These are phyloP conservation scores for Stephania yunnanensis DNA, from an alignment of 164 flowering plant species.

Conservation along the genomic window DNA sequence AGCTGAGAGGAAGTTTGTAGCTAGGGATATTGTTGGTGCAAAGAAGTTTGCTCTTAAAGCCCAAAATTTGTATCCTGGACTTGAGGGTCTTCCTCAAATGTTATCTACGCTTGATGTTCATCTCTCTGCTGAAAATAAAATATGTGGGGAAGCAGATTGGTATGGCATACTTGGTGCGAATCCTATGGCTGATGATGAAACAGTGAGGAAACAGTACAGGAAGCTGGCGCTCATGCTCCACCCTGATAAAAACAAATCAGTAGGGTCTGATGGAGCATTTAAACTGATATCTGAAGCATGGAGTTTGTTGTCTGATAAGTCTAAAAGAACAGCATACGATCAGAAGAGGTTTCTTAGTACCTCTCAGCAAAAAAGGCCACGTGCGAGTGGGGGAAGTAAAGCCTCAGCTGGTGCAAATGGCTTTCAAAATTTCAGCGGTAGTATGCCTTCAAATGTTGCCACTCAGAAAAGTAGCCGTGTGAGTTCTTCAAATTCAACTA, in stretches of 20 bases:
- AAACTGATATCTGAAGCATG: conserved; percentile 81
- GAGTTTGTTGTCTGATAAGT: conserved; percentile 76
- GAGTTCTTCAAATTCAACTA: conserved; percentile 17
- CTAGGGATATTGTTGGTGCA: conserved; percentile 54
- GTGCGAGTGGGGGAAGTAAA: conserved; percentile 27
- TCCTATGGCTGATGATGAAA: conserved; percentile 67
- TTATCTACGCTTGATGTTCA: conserved; percentile 61
- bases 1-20: conserved; percentile 59
- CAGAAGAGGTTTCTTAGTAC: conserved; percentile 38
- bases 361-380: conserved; percentile 28
- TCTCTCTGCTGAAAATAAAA: conserved; percentile 53
- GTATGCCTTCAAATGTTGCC: conserved; percentile 25
- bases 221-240: conserved; percentile 84
- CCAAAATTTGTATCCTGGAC: conserved; percentile 54
- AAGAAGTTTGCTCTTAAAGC: conserved; percentile 78
- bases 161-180: conserved; percentile 70
- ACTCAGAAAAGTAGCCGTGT: conserved; percentile 28
- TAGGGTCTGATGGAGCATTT: conserved; percentile 95
- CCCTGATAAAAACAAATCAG: conserved; percentile 87
- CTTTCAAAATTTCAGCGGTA: conserved; percentile 42
- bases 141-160: conserved; percentile 69
- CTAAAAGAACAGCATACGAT: conserved; percentile 55
- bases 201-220: conserved; percentile 65
- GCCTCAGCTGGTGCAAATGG: conserved; percentile 40
- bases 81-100: conserved; percentile 69